Evolutionary conservation across 2,329 filamentous ascomycete species (phyloP).

Genomic region (Fusarium nygamai): DNA sequence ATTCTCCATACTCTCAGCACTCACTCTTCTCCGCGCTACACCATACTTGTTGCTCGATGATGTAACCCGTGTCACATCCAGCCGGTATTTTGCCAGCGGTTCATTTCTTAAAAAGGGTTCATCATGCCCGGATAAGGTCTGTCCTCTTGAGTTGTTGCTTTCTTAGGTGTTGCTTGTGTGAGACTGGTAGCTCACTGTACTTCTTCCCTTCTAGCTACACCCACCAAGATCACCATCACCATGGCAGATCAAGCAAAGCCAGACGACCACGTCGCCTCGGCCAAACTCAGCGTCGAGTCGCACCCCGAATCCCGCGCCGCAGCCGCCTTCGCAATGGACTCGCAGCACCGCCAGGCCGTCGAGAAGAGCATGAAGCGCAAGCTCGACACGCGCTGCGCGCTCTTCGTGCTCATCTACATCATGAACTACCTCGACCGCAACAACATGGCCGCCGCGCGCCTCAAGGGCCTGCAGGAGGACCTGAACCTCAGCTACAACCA

Average conservation of each 20-base stretch:
- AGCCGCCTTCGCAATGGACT: slow-evolving; percentile 43
- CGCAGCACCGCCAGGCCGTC: slow-evolving; percentile 62
- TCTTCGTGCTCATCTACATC: slow-evolving; percentile 80
- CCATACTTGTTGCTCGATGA: slow-evolving; percentile 7
- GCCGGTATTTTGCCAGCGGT: not conserved
- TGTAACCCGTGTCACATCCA: slow-evolving; percentile 7
- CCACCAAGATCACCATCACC: not conserved
- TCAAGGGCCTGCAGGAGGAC: slow-evolving; percentile 72
- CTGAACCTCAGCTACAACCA: slow-evolving; percentile 64
- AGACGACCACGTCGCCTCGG: slow-evolving; percentile 28
- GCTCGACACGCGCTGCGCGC: slow-evolving; percentile 73
- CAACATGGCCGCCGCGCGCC: slow-evolving; percentile 73
- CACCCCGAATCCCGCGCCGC: slow-evolving; percentile 11
- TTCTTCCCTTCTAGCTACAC: not conserved
- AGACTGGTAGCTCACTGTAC: slow-evolving; percentile 1
- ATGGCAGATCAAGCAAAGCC: slow-evolving; percentile 25
- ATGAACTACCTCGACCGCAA: slow-evolving; percentile 76
- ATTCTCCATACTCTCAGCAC: not conserved
- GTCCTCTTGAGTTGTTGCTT: no score
- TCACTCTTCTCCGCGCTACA: slow-evolving; percentile 3
- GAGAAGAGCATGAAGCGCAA: slow-evolving; percentile 75
- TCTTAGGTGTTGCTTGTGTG: not conserved
- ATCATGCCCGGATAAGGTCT: not conserved
- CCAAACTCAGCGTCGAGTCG: slow-evolving; percentile 33
- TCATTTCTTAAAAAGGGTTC: slow-evolving; percentile 6